Base-by-base conservation (phyloP, 257 asterid species). In the Osmanthus fragrans region DNA sequence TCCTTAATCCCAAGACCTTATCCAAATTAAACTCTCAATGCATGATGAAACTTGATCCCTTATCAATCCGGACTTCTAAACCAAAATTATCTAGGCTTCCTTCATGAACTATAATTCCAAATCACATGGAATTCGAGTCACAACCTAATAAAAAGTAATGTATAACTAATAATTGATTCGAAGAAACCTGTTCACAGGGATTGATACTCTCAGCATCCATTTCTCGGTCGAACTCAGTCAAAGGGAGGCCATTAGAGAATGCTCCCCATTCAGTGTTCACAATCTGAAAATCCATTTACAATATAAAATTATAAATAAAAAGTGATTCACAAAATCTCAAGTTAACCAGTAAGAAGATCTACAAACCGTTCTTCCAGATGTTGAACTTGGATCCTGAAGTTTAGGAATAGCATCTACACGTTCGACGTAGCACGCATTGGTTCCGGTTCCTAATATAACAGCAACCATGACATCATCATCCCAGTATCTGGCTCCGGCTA, bases 241-340 rank as follows among this genome's bases (percentile, higher is more conserved):
- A 83, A 67, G 96, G 96, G 73, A 92, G 92, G 70, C 94, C 96
- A 74, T 76, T 87, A 30, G 92, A 86, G 71, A 92, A 90, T 13
- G 96, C 93, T 74, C 97, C 96, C 94, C 96, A 92, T 82, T 92
- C 97, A 0, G 90, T 90, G 84, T 82, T 92, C 73, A 92, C 89
- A 80, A 90, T 86, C 96, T 89, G 86, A 85, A 70, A 68, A 68
- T 42, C 66, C 21, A 73, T 15, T 23, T 33, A 4, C 67, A 25
- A 1, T 47, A 65, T 71, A 37, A 29, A 72, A 21, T 32, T 65
- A 32, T 18, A 76, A 45, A 33, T 67, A 70, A 33, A 47, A n/a
- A 42, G 2, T 73, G 60, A 40, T 56, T 32, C 4, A 30, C 21
- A 11, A n/a, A 21, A 69, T 63, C 51, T 73, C 19, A 33, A 18